phyloP scores from a whole-genome alignment of 2,329 filamentous ascomycete species.

The Diaporthe vaccinii region DNA sequence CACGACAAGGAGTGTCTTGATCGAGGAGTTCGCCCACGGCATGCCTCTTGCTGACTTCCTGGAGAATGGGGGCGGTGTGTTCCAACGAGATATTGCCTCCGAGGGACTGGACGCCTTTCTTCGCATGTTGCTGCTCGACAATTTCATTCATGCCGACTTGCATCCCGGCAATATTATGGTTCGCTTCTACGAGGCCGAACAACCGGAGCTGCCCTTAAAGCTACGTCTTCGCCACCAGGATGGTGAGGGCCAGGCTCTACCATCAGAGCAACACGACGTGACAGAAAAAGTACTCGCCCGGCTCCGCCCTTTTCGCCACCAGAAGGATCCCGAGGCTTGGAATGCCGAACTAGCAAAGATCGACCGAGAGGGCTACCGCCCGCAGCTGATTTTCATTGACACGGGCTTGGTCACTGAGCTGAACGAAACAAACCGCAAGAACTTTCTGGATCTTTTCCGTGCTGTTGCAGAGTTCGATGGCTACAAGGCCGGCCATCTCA shows the following conservation, averaged over 20 bases:
- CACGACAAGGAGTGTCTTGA: conserved; percentile 89
- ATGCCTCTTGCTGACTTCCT: conserved; percentile 93
- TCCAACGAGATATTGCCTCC: conserved; percentile 93
- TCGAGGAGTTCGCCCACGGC: conserved; percentile 96
- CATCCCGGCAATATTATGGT: conserved; percentile 99
- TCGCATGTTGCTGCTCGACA: conserved; percentile 96
- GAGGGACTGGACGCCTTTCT: conserved; percentile 96
- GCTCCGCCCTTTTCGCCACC: conserved; percentile 77
- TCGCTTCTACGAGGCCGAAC: conserved; percentile 89
- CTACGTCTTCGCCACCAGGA: conserved; percentile 45
- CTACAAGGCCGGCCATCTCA: conserved; percentile 92
- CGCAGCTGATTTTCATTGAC: conserved; percentile 97
- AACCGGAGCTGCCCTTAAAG: conserved; percentile 73
- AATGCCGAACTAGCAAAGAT: conserved; percentile 79
- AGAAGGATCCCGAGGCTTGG: conserved; percentile 78
- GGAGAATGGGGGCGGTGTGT: conserved; percentile 90
- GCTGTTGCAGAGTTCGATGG: conserved; percentile 97
- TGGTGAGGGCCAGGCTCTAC: conserved; percentile 60
- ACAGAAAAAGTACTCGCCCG: conserved; percentile 89
- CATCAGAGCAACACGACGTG: conserved; percentile 67
- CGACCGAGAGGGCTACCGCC: conserved; percentile 88
- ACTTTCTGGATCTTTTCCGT: conserved; percentile 96
- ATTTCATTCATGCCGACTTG: conserved; percentile 96
- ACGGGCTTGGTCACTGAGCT: conserved; percentile 95
- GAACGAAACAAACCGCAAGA: conserved; percentile 85